Percentiles rank a stretch among this genome's conserved stretches.
These are phyloP conservation scores for Tolypocladium capitatum DNA, from an alignment of 2,329 filamentous ascomycete species.

Conservation along the genomic window DNA sequence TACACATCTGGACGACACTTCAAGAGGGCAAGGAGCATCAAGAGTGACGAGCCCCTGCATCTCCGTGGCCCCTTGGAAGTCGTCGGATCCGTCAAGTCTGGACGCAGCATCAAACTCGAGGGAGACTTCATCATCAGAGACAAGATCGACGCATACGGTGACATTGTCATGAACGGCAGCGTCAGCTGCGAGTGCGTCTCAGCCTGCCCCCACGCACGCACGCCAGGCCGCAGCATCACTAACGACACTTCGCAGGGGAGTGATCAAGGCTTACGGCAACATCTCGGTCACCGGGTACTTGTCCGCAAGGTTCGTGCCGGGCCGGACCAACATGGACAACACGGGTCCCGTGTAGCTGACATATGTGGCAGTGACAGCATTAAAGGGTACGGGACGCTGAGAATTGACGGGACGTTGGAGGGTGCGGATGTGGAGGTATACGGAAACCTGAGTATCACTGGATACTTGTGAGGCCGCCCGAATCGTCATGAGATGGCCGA, in stretches of 20 bases:
- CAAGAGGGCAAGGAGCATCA: slow-evolving; percentile 24
- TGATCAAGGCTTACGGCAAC: slow-evolving; percentile 33
- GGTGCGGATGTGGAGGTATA: slow-evolving; percentile 32
- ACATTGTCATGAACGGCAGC: slow-evolving; percentile 27
- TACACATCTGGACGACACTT: slow-evolving; percentile 9
- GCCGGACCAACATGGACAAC: slow-evolving; percentile 1
- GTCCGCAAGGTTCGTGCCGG: slow-evolving; percentile 19
- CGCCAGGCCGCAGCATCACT: background rate
- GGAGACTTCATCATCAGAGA: slow-evolving; percentile 31
- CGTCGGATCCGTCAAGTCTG: slow-evolving; percentile 31
- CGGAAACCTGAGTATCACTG: slow-evolving; percentile 30
- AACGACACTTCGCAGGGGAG: slow-evolving; percentile 17
- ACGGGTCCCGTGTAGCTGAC: slow-evolving; percentile 5
- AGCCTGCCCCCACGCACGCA: background rate
- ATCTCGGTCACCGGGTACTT: slow-evolving; percentile 27
- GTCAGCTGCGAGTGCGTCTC: slow-evolving; percentile 27
- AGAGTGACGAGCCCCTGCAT: slow-evolving; percentile 25
- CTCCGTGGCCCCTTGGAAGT: slow-evolving; percentile 33
- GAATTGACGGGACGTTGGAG: slow-evolving; percentile 27
- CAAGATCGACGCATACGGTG: slow-evolving; percentile 32
- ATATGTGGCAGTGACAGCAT: slow-evolving; percentile 24
- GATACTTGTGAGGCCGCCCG: slow-evolving; percentile 23
- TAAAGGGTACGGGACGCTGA: slow-evolving; percentile 33
- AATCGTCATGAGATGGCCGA: background rate
- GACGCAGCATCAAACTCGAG: slow-evolving; percentile 28